Evolutionary conservation across 345 rosid genomes (phyloP), one percentile per base, ranked within the genome.

Genomic region (Hibiscus tridactylites): DNA sequence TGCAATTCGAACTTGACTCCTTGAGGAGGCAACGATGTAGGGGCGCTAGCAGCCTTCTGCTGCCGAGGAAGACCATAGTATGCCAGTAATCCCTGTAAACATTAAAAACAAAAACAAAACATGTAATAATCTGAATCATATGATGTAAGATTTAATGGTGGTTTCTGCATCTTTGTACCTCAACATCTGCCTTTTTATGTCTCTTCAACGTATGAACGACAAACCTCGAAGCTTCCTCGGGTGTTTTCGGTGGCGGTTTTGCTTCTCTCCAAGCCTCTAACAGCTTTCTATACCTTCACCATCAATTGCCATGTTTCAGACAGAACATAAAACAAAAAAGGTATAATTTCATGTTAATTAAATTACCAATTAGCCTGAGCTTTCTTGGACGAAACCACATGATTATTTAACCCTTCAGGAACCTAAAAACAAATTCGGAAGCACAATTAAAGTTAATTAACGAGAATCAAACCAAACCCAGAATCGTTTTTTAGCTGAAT

Each of bases 361-460:
- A 67, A 50, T 84, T 86, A 91, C 97, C 97, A 94, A 71, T 90
- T 90, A 59, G 97, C 95, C 77, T 94, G 98, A 81, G 97, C 96
- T 71, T 87, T 94, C 88, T 61, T 84, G 17, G 97, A 91, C n/a
- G 98, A 91, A 4, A 85, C 86, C 70, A 90, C 97, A 71, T 82
- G 87, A 72, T 77, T 74, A 58, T 79, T 81, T 42, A 94, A 92
- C 37, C 76, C 87, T 70, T 87, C 89, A 47, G 98, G 98, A 65
- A 93, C 91, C 98, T 93, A 75, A 71, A 28, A 59, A 33, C 28
- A 60, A 19, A 8, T 31, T 7, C 33, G 73, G 50, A 16, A 60
- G 15, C 39, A 1, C 6, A 58, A 39, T 58, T 26, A 8, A 58
- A 31, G 49, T 70, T 54, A 1, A 19, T 10, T 11, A 13, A 11